Base-by-base conservation (phyloP, 495 filamentous ascomycete species). In the Chaetomidium leptoderma region DNA sequence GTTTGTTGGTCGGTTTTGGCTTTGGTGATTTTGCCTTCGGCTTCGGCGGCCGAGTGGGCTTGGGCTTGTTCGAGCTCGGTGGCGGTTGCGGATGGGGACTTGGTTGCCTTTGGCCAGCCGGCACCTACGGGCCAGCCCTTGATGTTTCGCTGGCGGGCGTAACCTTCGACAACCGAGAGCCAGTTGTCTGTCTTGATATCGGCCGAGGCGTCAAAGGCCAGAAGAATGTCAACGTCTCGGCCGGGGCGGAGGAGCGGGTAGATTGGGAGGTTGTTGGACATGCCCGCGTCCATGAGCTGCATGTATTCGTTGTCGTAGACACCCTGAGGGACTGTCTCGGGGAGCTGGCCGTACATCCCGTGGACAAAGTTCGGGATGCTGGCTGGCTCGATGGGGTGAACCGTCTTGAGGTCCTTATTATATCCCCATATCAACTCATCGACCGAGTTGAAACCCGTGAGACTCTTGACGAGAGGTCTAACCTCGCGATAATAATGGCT, bases 401-500 rank as follows among this genome's bases (percentile, higher is more conserved):
- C 82, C 66, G 90, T 93, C 70, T 87, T 82, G 23, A 97, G 71
- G 56, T 96, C 87, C 21, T 91, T 81, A 63, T 88, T 88, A 42
- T 86, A 84, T 37, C 86, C 90, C 61, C 78, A 82, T n/a, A 97
- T 87, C 67, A 97, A 74, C n/a, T 83, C 82, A 64, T 97, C 91
- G n/a, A 97, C 75, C 19, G 85, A 81, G 23, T 76, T 76, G 57
- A 97, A 86, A 1, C 91, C 90, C 14, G 81, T 78, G 26, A 95
- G 76, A 17, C 83, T 83, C 58, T 80, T 82, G 19, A 97, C 71
- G 19, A 95, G 65, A 0, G 93, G 93, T 23, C 87, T 81, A 27
- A 97, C 81, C 70, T 98, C 93, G 57, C 88, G 89, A 71, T 97
- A 97, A 69, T 98, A 98, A 68, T 97, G 93, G 26, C 85, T 89